Conservation (phyloP, 2,329 filamentous ascomycete genomes). For the Diaporthe sp. region DNA sequence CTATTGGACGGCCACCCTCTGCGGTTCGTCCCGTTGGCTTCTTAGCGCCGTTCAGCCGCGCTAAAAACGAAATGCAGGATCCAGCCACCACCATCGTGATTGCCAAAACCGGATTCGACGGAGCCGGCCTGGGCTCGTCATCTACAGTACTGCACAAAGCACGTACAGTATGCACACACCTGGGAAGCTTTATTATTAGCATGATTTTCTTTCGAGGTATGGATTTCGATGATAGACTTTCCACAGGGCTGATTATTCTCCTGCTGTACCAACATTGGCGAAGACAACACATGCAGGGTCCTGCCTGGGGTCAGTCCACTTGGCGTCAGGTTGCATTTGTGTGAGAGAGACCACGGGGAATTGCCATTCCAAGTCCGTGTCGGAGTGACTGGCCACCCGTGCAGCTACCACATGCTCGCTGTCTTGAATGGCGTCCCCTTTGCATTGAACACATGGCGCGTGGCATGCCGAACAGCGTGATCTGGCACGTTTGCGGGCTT, state of each 20-base stretch:
- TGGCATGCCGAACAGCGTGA: background rate
- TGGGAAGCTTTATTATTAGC: background rate
- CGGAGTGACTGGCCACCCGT: background rate
- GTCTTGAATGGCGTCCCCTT: background rate
- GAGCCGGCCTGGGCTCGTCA: constrained; percentile 8
- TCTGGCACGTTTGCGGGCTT: background rate
- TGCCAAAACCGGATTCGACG: constrained; percentile 20
- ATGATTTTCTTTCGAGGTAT: background rate
- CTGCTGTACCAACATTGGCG: background rate
- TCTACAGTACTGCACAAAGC: background rate
- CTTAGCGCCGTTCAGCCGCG: constrained; percentile 23
- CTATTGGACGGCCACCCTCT: constrained; percentile 9
- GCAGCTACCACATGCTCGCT: background rate
- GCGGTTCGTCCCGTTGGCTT: constrained; percentile 27
- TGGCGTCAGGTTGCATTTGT: background rate
- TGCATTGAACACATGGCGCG: background rate
- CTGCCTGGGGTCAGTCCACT: background rate
- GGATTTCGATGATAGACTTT: background rate
- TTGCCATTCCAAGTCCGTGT: background rate
- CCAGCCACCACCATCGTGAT: constrained; percentile 25
- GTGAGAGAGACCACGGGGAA: background rate
- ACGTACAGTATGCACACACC: background rate
- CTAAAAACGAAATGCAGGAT: constrained; percentile 29
- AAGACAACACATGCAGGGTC: constrained; percentile 5
- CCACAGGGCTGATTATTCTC: background rate